Evolutionary conservation across 78 protist species (phyloP).

Genomic region (Paratrimastix pyriformis): DNA sequence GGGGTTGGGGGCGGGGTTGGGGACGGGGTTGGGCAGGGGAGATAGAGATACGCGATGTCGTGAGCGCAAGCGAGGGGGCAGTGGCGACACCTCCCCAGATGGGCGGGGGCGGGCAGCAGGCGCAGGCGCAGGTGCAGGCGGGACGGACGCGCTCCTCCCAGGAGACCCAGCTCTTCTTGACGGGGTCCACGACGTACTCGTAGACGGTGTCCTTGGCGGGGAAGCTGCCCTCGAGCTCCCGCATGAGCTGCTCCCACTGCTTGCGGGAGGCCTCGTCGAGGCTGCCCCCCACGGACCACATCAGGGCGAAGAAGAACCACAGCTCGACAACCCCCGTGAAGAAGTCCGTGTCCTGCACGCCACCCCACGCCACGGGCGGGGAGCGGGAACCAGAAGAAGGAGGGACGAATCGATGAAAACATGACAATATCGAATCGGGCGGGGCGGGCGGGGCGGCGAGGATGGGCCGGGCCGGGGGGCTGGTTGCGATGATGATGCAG

Average conservation of each 20-base stretch:
- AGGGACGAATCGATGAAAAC: neutral
- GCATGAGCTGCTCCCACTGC: conserved; percentile 42
- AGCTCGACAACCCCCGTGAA: conserved; percentile 29
- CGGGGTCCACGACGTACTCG: conserved; percentile 56
- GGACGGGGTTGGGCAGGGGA: too few species aligned
- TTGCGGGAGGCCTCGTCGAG: conserved; percentile 38
- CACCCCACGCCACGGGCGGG: too few species aligned
- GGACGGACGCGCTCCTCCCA: conserved; percentile 44
- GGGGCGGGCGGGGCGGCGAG: neutral
- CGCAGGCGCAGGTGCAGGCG: too few species aligned
- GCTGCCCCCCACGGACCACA: conserved; percentile 67
- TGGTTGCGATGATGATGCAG: too few species aligned
- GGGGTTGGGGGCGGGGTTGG: too few species aligned
- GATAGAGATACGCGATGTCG: too few species aligned
- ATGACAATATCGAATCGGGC: neutral
- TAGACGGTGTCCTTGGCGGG: conserved; percentile 53
- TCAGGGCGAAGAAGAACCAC: conserved; percentile 46
- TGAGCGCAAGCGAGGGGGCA: too few species aligned
- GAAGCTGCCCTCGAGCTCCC: conserved; percentile 57
- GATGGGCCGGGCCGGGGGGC: too few species aligned
- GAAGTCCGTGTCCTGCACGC: neutral
- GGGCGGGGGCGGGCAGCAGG: too few species aligned
- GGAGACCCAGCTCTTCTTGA: conserved; percentile 31
- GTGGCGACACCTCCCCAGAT: too few species aligned
- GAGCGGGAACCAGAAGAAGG: too few species aligned